Base-by-base conservation (phyloP, 2,329 filamentous ascomycete genomes). In the Tolypocladium endophyticum region DNA sequence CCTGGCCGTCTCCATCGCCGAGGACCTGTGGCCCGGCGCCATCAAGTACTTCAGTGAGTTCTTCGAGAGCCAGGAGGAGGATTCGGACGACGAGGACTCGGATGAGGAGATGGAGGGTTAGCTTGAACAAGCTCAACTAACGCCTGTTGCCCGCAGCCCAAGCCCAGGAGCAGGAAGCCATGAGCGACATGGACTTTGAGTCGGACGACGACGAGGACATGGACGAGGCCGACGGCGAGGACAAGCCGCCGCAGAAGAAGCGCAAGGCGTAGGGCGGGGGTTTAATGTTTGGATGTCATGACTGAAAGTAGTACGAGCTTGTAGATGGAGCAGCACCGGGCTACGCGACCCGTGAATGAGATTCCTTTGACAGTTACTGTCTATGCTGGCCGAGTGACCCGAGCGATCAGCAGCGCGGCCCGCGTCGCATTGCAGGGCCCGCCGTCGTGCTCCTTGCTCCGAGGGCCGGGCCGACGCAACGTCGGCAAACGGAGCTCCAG, bases 1-100 rank as follows among this genome's bases (percentile, higher is more conserved):
- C 62, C 74, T 97, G 55, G 92, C 92, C 45, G 81, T 91, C 63
- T 81, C 86, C 61, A 80, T 97, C 66, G 85, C 88, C 11, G 92
- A 97, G 71, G 93, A 97, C 66, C 77, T 97, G 58, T 97, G 88
- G 87, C 89, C 90, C 55, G 85, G 86, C 63, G 93, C 92, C 60
- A 87, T 96, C 73, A 90, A 89, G 73, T 95, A 94, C 77, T 97
- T 94, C 77, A 89, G 90, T 94, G 79, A 76, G 89, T 83, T 59
- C 36, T n/a, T 9, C 38, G 55, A 56, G 38, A 56, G 55, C 53
- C 53, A 57, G 55, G 38, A 35, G 41, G 41, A 41, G 16, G 38
- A 16, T 20, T 45, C 25, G 30, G 41, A 57, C 23, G 55, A 57
- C 16, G 55, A 57, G 8, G 55, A 43, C 18, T 41, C 23, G 16